Evolutionary conservation across 2,329 filamentous ascomycete species (phyloP), one percentile per base, ranked within the genome.

Genomic region (Monilinia fructigena): DNA sequence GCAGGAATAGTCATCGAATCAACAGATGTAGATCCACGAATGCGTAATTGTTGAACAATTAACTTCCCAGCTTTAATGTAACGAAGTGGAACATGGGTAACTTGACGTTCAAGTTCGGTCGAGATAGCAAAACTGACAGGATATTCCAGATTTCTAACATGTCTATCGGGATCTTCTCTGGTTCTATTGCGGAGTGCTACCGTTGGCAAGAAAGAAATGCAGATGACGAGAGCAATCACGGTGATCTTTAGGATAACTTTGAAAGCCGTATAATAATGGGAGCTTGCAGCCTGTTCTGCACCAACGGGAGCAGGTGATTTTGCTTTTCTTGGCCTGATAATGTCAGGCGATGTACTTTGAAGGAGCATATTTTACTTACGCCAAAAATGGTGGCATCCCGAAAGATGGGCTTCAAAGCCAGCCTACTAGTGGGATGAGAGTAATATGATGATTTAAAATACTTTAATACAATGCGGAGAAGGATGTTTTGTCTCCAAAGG

Each of bases 401-500:
- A 26, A 40, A 26, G 38, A 38, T 23, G 42, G 20, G 11, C 55
- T 52, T 11, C 12, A n/a, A 14, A 42, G 55, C 48, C 16, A 60
- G 28, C 31, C 47, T 48, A 60, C 20, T 12, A 52, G 55, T 18
- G 20, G 23, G 14, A 6, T 45, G n/a, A 40, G 20, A 53, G 45
- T 28, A 12, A 56, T 60, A 52, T 50, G 55, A 53, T 45, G 45
- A n/a, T 42, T 20, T 40, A 45, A 45, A 60, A 65, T 60, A 26
- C 20, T 60, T 48, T 31, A 14, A 38, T 53, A 45, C n/a, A 65
- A 65, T 50, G 23, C 52, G 62, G 56, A 60, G 47, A 45, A 68
- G 54, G 31, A 59, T 38, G 31, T 28, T 66, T 66, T 45, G 54
- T 63, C 35, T 66, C 63, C 50, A 52, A 60, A 56, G 67, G 55